Conservation (phyloP, 192 early-diverging fungal species). For the Rhizophagus prolifer region DNA sequence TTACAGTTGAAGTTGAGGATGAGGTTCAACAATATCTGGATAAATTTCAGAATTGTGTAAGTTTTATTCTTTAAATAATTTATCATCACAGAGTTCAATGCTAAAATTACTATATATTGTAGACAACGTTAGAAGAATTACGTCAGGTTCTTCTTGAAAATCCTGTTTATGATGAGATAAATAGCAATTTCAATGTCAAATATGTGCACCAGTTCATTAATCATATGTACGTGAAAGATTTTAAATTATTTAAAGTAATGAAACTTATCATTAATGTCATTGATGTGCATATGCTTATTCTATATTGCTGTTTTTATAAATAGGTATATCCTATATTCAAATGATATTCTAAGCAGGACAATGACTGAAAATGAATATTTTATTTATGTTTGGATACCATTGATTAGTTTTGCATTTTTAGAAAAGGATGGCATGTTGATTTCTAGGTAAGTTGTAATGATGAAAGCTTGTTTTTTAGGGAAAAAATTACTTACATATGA, state of each 20-base stretch:
- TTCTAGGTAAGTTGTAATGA: neutral
- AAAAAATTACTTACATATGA: neutral
- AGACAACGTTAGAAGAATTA: conserved; percentile 1
- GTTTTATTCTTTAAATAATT: neutral
- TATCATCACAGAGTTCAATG: neutral
- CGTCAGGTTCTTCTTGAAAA: neutral
- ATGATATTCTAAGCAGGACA: neutral
- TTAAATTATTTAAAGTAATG: neutral
- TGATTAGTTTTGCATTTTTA: conserved; percentile 1
- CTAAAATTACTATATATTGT: neutral
- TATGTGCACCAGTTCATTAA: neutral
- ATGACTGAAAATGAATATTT: conserved; percentile 7
- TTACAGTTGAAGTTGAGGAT: neutral
- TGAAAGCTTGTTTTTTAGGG: neutral
- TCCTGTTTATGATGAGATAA: neutral
- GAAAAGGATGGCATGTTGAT: neutral
- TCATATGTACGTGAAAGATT: conserved; percentile 1
- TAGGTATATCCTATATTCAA: conserved; percentile 6
- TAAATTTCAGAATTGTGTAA: conserved; percentile 2
- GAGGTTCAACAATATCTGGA: neutral
- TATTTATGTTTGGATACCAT: neutral
- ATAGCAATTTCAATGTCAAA: neutral
- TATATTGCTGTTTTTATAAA: neutral
- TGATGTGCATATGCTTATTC: neutral
- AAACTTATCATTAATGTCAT: neutral